A percentile compares a stretch with the other conserved stretches of the same genome.
Evolutionary conservation across 2,329 filamentous ascomycete species (phyloP).

Genomic region (Pseudocercospora pini-densiflorae): DNA sequence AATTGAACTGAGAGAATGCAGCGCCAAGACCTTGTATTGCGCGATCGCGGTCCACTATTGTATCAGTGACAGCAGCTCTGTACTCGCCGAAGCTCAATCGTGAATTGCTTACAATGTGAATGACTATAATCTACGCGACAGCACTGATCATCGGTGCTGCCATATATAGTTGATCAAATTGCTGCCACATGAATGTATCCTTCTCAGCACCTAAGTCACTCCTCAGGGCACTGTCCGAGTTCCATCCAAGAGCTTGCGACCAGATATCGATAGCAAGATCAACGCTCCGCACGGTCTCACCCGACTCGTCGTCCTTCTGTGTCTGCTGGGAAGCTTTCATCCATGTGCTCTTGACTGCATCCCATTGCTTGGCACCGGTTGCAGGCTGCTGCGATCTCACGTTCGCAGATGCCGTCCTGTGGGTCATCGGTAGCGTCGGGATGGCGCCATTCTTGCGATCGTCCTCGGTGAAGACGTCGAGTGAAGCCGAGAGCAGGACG

Average conservation of each 20-base stretch:
- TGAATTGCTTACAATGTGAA: no score
- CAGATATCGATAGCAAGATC: not conserved
- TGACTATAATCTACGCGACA: not conserved
- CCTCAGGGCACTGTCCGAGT: not conserved
- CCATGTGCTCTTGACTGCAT: conserved; percentile 1
- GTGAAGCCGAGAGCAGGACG: not conserved
- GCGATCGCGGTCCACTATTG: no score
- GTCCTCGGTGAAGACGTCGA: conserved; percentile 8
- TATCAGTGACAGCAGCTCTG: no score
- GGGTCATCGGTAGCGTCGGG: not conserved
- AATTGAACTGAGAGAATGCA: no score
- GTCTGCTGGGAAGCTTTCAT: not conserved
- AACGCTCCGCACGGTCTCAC: not conserved
- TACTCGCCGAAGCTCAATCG: no score
- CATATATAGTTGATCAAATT: conserved; percentile 14
- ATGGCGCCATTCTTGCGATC: not conserved
- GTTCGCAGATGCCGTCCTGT: not conserved
- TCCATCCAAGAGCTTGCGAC: not conserved
- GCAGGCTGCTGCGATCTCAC: not conserved
- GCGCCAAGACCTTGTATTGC: no score
- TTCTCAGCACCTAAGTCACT: not conserved
- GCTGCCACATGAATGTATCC: not conserved
- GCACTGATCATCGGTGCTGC: conserved; percentile 9
- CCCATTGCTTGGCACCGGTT: conserved; percentile 2
- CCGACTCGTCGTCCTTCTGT: not conserved